Evolutionary conservation across 108 stramenopile species (phyloP).

Genomic region (Aurantiochytrium sp.): DNA sequence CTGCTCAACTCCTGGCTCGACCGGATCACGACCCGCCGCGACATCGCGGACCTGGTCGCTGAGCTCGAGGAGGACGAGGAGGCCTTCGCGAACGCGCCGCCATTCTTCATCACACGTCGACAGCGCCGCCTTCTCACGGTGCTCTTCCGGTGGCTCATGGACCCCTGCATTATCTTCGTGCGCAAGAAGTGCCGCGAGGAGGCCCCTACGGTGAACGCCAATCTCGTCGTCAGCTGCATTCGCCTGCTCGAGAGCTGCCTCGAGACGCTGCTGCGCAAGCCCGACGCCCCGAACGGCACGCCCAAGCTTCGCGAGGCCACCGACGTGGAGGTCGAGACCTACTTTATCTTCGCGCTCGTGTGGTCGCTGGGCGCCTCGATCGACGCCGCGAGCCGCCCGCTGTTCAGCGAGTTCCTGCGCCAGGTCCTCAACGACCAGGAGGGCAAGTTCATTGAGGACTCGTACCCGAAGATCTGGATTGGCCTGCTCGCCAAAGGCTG

Average conservation of each 20-base stretch:
- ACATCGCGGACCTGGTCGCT: neutral
- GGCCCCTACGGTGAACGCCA: constrained; percentile 61
- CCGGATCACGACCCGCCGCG: neutral
- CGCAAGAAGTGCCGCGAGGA: constrained; percentile 53
- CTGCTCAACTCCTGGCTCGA: constrained; percentile 55
- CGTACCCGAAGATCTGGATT: neutral
- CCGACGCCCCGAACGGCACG: neutral
- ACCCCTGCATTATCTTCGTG: constrained; percentile 57
- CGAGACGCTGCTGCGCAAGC: neutral
- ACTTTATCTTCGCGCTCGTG: constrained; percentile 53
- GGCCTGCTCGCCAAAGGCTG: constrained; percentile 43
- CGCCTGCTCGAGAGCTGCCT: constrained; percentile 53
- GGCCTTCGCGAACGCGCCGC: neutral
- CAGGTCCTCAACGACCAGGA: constrained; percentile 25
- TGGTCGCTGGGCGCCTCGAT: constrained; percentile 56
- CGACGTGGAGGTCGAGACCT: constrained; percentile 48
- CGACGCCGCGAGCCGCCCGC: constrained; percentile 35
- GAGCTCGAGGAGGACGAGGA: neutral
- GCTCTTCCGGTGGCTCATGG: constrained; percentile 59
- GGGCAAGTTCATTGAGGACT: constrained; percentile 8
- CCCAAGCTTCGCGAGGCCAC: neutral
- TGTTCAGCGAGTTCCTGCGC: constrained; percentile 35
- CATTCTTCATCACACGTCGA: constrained; percentile 31
- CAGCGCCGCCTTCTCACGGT: constrained; percentile 40
- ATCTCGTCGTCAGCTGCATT: constrained; percentile 47